Conservation (phyloP, 2,329 filamentous ascomycete genomes). For the Pseudomassariella vexata region DNA sequence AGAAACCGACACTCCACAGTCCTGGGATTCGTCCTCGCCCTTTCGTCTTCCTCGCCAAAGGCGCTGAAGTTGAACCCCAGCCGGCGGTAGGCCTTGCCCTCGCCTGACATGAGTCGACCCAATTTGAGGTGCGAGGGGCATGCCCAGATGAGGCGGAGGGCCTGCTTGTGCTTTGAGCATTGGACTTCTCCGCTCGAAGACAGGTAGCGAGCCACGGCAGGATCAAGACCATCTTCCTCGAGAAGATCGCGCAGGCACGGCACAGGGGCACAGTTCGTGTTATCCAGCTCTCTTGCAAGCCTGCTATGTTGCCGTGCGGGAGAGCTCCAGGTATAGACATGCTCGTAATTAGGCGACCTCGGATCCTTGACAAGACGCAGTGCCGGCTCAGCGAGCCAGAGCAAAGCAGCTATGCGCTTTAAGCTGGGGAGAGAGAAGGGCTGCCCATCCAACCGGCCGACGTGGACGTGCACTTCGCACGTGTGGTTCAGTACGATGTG, state of each 20-base stretch:
- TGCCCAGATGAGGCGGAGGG: slow-evolving; percentile 24
- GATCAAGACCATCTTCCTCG: slow-evolving; percentile 6
- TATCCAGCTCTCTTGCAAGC: slow-evolving; percentile 15
- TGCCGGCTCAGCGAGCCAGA: slow-evolving; percentile 30
- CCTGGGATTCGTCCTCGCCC: slow-evolving; percentile 24
- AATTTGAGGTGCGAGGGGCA: slow-evolving; percentile 21
- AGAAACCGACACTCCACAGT: slow-evolving; percentile 34
- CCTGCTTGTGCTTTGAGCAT: slow-evolving; percentile 10
- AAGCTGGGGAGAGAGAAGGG: slow-evolving; percentile 26
- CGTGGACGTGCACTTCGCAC: slow-evolving; percentile 33
- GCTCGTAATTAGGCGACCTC: slow-evolving; percentile 28
- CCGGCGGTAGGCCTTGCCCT: slow-evolving; percentile 24
- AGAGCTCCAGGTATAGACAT: slow-evolving; percentile 32
- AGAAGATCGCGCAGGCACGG: slow-evolving; percentile 2
- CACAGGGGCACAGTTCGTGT: not conserved
- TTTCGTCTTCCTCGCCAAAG: slow-evolving; percentile 29
- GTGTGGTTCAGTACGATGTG: slow-evolving; percentile 28
- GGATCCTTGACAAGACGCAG: slow-evolving; percentile 30
- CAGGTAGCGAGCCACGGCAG: not conserved
- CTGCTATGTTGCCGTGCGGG: slow-evolving; percentile 25
- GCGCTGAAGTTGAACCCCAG: slow-evolving; percentile 36
- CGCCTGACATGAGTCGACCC: slow-evolving; percentile 28
- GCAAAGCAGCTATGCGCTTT: slow-evolving; percentile 26
- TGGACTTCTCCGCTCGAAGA: not conserved
- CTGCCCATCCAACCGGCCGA: slow-evolving; percentile 27